Evolutionary conservation across 2,329 filamentous ascomycete species (phyloP).

Genomic region (Esteya vermicola): DNA sequence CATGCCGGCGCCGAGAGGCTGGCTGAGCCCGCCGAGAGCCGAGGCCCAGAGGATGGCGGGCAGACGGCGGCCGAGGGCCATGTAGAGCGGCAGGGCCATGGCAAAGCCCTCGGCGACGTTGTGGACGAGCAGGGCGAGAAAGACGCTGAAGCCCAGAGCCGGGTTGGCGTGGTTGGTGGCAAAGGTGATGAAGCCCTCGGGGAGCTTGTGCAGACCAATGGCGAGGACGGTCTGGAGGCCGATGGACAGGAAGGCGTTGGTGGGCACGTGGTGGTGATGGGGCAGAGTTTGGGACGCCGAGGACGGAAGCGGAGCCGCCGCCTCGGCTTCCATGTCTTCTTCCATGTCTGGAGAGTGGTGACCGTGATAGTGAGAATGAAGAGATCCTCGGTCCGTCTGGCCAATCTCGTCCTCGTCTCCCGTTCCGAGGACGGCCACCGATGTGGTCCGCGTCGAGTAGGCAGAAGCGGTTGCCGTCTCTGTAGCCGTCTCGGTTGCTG

Average conservation of each 20-base stretch:
- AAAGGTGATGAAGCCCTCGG: conserved; percentile 78
- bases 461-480: no score
- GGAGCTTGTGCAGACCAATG: conserved; percentile 91
- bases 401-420: no score
- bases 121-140: conserved; percentile 92
- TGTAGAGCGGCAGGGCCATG: conserved; percentile 82
- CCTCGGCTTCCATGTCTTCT: conserved; percentile 9
- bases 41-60: conserved; percentile 77
- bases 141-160: conserved; percentile 74
- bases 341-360: no score
- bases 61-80: conserved; percentile 67
- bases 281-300: conserved; percentile 18
- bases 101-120: conserved; percentile 97
- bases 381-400: no score
- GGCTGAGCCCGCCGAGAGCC: conserved; percentile 70
- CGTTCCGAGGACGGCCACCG: no score
- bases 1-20: conserved; percentile 72
- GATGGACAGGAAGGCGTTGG: conserved; percentile 85
- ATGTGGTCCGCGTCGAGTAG: no score
- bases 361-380: not conserved
- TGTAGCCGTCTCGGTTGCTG: no score
- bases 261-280: conserved; percentile 90
- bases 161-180: conserved; percentile 96
- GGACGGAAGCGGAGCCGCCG: not conserved
- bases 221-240: conserved; percentile 93